A percentile compares a stretch with the other conserved stretches of the same genome.
Conservation (phyloP, 768 basidiomycete species). For the Tephrocybe sp. region DNA sequence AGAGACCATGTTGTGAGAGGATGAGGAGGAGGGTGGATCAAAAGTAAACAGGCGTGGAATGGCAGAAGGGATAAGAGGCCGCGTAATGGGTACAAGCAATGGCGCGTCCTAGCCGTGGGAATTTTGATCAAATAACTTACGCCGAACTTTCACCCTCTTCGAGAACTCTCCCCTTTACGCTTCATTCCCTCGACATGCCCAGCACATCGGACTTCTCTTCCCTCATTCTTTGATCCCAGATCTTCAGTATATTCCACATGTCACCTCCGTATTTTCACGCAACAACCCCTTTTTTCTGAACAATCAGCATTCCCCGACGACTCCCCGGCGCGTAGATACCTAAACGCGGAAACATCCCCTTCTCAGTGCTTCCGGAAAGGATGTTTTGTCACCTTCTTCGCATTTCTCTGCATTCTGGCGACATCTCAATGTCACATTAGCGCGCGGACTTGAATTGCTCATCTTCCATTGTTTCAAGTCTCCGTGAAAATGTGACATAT, state of each 20-base stretch:
- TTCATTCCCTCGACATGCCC: conserved; percentile 9
- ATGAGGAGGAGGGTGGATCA: conserved; percentile 17
- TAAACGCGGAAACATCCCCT: conserved; percentile 10
- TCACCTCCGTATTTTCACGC: background rate
- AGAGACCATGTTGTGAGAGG: conserved; percentile 34
- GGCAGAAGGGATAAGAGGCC: conserved; percentile 32
- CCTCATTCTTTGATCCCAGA: conserved; percentile 11
- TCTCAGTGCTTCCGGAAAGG: conserved; percentile 3
- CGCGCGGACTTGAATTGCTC: background rate
- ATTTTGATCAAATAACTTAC: conserved; percentile 22
- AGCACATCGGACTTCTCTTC: conserved; percentile 4
- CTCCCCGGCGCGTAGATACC: conserved; percentile 27
- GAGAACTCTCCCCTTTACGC: conserved; percentile 3
- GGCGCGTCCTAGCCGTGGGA: conserved; percentile 40
- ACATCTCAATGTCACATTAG: background rate
- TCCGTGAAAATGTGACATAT: background rate
- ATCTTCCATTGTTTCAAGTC: background rate
- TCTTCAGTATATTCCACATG: conserved; percentile 9
- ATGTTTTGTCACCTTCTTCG: conserved; percentile 1
- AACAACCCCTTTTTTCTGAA: conserved; percentile 38
- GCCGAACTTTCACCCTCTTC: conserved; percentile 38
- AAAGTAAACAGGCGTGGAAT: conserved; percentile 25
- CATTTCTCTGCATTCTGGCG: background rate
- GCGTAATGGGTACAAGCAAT: conserved; percentile 37
- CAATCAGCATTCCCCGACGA: conserved; percentile 34